phyloP scores from a whole-genome alignment of 2,329 filamentous ascomycete genomes.

The Onygenales sp. region DNA sequence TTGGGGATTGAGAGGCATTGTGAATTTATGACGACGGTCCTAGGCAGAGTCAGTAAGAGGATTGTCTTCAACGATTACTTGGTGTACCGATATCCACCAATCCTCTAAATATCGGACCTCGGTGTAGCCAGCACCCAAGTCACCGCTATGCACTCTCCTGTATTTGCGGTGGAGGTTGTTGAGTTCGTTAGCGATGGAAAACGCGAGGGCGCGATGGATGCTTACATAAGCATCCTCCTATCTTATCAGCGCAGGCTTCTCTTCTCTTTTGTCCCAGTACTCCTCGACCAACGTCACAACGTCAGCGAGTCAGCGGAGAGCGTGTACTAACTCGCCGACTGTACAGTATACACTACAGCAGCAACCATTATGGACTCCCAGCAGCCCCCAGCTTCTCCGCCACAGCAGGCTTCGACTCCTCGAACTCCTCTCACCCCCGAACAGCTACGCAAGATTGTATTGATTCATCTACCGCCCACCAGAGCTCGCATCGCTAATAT shows the following conservation, averaged over 20 bases:
- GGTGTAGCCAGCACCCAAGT: background rate
- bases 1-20: background rate
- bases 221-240: too few species aligned
- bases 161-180: too few species aligned
- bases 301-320: too few species aligned
- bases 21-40: background rate
- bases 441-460: slow-evolving; percentile 49
- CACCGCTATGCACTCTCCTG: background rate
- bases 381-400: background rate
- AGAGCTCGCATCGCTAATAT: background rate
- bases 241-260: too few species aligned
- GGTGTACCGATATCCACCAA: background rate
- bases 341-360: background rate
- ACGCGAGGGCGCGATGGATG: too few species aligned
- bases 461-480: slow-evolving; percentile 1
- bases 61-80: background rate
- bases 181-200: too few species aligned
- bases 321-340: too few species aligned
- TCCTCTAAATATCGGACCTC: too few species aligned
- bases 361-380: background rate
- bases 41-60: background rate
- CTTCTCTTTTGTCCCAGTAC: too few species aligned
- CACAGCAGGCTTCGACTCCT: slow-evolving; percentile 13
- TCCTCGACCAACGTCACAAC: too few species aligned
- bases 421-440: slow-evolving; percentile 48